A percentile compares a stretch with the other conserved stretches of the same genome.
These are phyloP conservation scores for Persicaria tinctoria DNA, from an alignment of 148 eudicot species.

Conservation along the genomic window DNA sequence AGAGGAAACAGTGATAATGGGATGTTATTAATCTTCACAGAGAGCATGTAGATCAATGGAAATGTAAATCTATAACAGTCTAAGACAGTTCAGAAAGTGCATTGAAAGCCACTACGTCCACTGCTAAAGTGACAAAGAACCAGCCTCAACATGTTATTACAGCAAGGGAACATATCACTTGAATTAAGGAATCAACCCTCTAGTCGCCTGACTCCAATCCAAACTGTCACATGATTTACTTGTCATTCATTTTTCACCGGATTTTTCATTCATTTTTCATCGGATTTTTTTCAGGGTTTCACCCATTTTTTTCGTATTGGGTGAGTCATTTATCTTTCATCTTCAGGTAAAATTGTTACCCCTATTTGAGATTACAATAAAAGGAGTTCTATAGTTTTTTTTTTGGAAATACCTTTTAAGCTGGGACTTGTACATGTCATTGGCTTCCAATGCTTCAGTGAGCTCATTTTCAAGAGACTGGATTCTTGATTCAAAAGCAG, in stretches of 20 bases:
- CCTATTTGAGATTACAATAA: too few relatives aligned
- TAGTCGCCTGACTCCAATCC: too few relatives aligned
- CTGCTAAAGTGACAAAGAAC: background rate
- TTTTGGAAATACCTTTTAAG: conserved; percentile 43
- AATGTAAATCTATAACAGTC: background rate
- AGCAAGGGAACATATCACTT: background rate
- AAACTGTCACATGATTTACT: too few relatives aligned
- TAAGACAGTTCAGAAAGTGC: background rate
- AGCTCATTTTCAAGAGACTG: conserved; percentile 59
- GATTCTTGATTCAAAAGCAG: conserved; percentile 30
- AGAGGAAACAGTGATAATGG: background rate
- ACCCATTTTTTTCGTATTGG: too few relatives aligned
- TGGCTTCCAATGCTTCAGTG: conserved; percentile 61
- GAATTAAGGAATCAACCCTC: background rate
- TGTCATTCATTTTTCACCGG: too few relatives aligned
- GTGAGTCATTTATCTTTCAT: too few relatives aligned
- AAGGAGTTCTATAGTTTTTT: background rate
- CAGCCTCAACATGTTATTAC: background rate
- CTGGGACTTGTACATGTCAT: conserved; percentile 50
- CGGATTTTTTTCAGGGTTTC: too few relatives aligned
- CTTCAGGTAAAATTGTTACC: too few relatives aligned
- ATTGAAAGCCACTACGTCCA: background rate
- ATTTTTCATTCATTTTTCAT: too few relatives aligned
- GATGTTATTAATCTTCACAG: background rate
- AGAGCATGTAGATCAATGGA: background rate